phyloP scores from a whole-genome alignment of 768 basidiomycete genomes.

The Hericium rajendrae region DNA sequence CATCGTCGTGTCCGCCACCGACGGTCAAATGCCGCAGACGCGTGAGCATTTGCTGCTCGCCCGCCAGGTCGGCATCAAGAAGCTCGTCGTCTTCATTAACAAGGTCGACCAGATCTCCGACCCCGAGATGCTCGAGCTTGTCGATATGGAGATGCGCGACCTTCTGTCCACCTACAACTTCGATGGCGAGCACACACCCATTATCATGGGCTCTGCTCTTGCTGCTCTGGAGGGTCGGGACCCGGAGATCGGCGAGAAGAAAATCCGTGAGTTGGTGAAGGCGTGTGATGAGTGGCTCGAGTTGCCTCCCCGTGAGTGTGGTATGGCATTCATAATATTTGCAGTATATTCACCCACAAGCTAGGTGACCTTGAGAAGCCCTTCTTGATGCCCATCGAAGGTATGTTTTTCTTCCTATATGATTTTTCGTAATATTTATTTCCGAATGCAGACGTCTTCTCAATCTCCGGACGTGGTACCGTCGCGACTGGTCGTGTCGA shows the following conservation, averaged over 20 bases:
- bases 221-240: constrained; percentile 88
- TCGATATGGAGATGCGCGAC: constrained; percentile 99
- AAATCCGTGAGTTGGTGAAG: constrained; percentile 73
- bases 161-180: constrained; percentile 86
- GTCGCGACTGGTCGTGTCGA: constrained; percentile 95
- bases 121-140: constrained; percentile 97
- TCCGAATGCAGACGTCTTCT: constrained; percentile 66
- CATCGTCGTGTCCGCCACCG: constrained; percentile 95
- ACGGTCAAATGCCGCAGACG: constrained; percentile 99
- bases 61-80: constrained; percentile 96
- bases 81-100: constrained; percentile 98
- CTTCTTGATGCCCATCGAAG: constrained; percentile 92
- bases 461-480: constrained; percentile 96
- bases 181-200: constrained; percentile 97
- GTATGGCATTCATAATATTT: background rate
- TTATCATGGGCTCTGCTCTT: constrained; percentile 93
- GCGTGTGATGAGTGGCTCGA: constrained; percentile 94
- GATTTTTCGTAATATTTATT: background rate
- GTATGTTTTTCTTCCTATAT: constrained; percentile 21
- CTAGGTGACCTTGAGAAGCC: constrained; percentile 94
- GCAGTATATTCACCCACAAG: background rate
- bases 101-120: constrained; percentile 96
- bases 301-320: constrained; percentile 70
- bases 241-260: constrained; percentile 66
- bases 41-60: constrained; percentile 96